Evolutionary conservation across 371 early-diverging fungal species (phyloP), one percentile per base, ranked within the genome.

Genomic region (Capillidium rhysosporum): DNA sequence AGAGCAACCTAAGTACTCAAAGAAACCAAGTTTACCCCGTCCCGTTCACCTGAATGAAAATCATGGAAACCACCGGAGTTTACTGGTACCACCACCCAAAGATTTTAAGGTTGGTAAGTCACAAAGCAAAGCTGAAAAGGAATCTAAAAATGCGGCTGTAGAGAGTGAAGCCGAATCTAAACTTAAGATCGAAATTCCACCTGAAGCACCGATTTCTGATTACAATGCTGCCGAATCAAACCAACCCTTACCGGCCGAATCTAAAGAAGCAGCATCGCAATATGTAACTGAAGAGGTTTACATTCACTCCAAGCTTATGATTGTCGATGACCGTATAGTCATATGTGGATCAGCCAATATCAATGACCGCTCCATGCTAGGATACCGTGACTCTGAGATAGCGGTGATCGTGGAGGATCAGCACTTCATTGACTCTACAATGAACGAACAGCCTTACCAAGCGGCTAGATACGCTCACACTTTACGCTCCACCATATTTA

Each of bases 331-430:
- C 57, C 71, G 73, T 7, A 72, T 74, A 54, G 81, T 82, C 29
- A 65, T 94, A 29, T 74, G 85, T 67, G 95, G 95, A 1, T 86
- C 86, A 23, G 85, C 90, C 52, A 92, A 92, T 66, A 69, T 93
- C 61, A 94, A 94, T 64, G 87, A 87, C 61, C 73, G 93, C 21
- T 86, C 86, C 0, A 79, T 82, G 65, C 61, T 80, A 25, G 95
- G 95, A 10, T 77, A 77, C 56, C 76, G 92, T 51, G 95, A 94
- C 60, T 85, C 89, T 1, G 95, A 94, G 67, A 71, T 90, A 39
- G 88, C 87, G n/a, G 71, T 84, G 60, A 49, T 88, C 16, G 69
- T 90, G 26, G 85, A 86, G 64, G 91, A 90, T 59, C 69, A 76
- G 1, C 73, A 80, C 29, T 69, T 68, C 43, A 69, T 91, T 0